Conservation (phyloP, 2,329 filamentous ascomycete species). For the Thelonectria olida region DNA sequence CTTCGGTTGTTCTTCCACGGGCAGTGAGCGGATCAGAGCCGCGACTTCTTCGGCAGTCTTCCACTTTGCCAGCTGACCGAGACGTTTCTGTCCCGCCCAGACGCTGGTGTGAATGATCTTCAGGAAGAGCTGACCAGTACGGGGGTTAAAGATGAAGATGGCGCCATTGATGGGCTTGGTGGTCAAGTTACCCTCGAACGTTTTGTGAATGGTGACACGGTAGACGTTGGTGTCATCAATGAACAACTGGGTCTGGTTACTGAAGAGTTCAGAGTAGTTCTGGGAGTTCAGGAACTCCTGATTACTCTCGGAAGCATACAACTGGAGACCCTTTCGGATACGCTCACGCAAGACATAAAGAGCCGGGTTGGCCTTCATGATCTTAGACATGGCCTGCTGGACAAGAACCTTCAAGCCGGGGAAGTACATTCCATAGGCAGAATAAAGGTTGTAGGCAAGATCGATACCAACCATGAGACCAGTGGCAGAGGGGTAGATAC, state of each 20-base stretch:
- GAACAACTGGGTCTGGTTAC: conserved; percentile 98
- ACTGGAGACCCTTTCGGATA: conserved; percentile 96
- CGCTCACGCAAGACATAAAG: conserved; percentile 96
- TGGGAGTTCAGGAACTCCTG: conserved; percentile 99
- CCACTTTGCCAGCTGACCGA: conserved; percentile 98
- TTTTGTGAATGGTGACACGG: conserved; percentile 99
- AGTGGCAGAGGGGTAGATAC: conserved; percentile 96
- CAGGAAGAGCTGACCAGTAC: conserved; percentile 95
- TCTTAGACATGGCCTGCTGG: conserved; percentile 98
- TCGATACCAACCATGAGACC: conserved; percentile 98
- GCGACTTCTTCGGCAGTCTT: conserved; percentile 99
- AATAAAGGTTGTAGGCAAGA: conserved; percentile 97
- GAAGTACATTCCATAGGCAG: conserved; percentile 98
- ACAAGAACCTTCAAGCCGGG: conserved; percentile 94
- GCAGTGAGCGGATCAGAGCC: conserved; percentile 91
- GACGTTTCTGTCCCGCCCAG: conserved; percentile 98
- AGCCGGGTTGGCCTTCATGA: conserved; percentile 99
- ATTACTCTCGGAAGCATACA: conserved; percentile 98
- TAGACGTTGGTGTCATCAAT: conserved; percentile 99
- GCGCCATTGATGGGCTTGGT: conserved; percentile 99
- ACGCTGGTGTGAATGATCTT: conserved; percentile 99
- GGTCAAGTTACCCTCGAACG: conserved; percentile 97
- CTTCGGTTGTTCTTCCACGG: conserved; percentile 98
- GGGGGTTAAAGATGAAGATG: conserved; percentile 99
- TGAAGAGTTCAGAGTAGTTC: conserved; percentile 99